Conservation (phyloP, 2,329 filamentous ascomycete genomes). For the Incumbomyces lentus region DNA sequence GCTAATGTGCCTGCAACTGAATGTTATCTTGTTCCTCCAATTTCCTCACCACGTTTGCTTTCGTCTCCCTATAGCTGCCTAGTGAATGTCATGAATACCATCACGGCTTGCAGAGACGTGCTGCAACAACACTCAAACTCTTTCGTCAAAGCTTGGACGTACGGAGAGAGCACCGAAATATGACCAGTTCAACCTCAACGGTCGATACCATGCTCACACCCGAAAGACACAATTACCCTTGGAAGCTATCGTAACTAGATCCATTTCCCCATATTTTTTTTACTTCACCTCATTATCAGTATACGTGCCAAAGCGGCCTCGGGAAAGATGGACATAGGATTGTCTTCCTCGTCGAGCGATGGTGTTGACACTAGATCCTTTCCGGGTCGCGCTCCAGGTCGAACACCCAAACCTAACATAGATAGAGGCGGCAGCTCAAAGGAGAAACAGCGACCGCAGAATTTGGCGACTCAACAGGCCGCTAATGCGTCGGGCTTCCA, state of each 20-base stretch:
- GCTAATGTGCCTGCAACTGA: too few relatives aligned
- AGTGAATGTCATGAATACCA: too few relatives aligned
- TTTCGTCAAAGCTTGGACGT: too few relatives aligned
- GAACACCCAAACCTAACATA: neutral
- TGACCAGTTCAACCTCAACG: neutral
- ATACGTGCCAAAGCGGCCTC: neutral
- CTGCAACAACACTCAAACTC: too few relatives aligned
- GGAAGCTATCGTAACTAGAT: neutral
- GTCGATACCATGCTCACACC: neutral
- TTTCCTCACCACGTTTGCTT: too few relatives aligned
- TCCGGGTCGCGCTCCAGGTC: slow-evolving; percentile 10
- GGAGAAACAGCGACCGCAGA: slow-evolving; percentile 10
- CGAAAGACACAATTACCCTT: neutral
- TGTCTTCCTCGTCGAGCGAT: slow-evolving; percentile 20
- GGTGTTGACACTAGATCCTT: slow-evolving; percentile 12
- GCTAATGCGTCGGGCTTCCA: slow-evolving; percentile 31
- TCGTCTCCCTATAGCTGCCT: too few relatives aligned
- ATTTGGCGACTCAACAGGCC: slow-evolving; percentile 9
- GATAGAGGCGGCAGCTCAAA: slow-evolving; percentile 6
- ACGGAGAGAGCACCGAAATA: neutral
- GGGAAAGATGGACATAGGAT: slow-evolving; percentile 12
- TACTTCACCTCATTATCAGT: neutral
- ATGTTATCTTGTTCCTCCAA: too few relatives aligned
- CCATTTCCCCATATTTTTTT: neutral
- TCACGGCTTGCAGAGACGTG: too few relatives aligned